phyloP scores from a whole-genome alignment of 116 monocot genomes.

The Phalaenopsis hybrid region DNA sequence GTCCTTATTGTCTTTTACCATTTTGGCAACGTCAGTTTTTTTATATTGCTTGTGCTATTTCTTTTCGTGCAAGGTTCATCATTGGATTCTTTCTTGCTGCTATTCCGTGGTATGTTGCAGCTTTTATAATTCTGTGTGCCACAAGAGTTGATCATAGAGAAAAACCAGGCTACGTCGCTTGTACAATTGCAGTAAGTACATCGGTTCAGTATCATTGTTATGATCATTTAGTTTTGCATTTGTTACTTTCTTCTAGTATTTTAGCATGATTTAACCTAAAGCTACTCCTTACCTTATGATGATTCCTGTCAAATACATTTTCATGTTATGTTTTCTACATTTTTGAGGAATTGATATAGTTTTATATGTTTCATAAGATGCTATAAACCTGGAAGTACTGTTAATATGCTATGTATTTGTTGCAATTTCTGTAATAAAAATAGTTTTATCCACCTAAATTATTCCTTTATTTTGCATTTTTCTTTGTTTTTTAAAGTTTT shows the following conservation, averaged over 20 bases:
- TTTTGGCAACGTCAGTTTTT: neutral
- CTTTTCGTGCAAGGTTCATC: slow-evolving; percentile 14
- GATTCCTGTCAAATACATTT: no score
- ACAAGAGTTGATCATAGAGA: slow-evolving; percentile 14
- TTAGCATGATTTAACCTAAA: neutral
- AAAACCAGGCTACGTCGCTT: slow-evolving; percentile 20
- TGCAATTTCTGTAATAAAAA: no score
- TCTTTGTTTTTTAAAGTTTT: no score
- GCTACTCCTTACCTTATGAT: no score
- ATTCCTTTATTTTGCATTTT: no score
- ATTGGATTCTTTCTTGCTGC: slow-evolving; percentile 21
- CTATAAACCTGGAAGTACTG: no score
- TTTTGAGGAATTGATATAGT: no score
- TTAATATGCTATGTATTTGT: no score
- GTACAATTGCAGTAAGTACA: slow-evolving; percentile 20
- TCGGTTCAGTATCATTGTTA: neutral
- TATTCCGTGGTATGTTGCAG: slow-evolving; percentile 25
- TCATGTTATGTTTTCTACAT: no score
- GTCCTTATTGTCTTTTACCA: neutral
- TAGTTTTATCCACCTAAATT: no score
- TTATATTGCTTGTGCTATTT: slow-evolving; percentile 1
- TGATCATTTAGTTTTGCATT: neutral
- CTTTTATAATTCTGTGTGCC: slow-evolving; percentile 14
- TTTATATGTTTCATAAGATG: no score
- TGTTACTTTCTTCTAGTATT: neutral